Evolutionary conservation across 257 asterid genomes (phyloP), one percentile per base, ranked within the genome.

Genomic region (Rehmannia glutinosa): DNA sequence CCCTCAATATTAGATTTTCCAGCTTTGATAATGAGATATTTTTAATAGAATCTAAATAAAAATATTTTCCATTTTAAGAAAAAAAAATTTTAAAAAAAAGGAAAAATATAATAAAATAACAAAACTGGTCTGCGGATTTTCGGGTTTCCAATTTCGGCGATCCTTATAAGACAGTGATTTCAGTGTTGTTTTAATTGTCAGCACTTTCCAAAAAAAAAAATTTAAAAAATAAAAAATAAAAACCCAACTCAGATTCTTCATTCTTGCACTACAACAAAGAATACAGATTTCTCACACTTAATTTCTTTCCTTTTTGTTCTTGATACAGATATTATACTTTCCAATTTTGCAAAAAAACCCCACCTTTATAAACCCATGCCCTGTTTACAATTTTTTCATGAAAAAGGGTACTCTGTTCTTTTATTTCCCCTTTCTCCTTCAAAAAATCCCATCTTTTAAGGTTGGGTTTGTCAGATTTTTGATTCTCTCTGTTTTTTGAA

Each of bases 91-190:
- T 0, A 1, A 8, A 0, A 16, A 46, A 60, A 10, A 10, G 56
- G 27, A 32, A 50, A 17, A 13, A 19, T 28, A 13, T 28, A 59
- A 5, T 5, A 53, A 9, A 30, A 33, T 11, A 49, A 55, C 30
- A 68, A 51, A 62, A 46, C 0, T 6, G 10, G 30, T 38, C 15
- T 20, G 17, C 41, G 53, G 27, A 55, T 21, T 16, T 68, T 53
- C 63, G 64, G 54, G 19, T 33, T 81, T 24, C 83, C 74, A 68
- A 77, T 65, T 78, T 75, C 51, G 64, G 78, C 68, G 82, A 80
- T 84, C 84, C 95, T n/a, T 86, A 91, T 88, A 83, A 82, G 80
- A 86, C 58, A 73, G 81, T 72, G 68, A 76, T 58, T 62, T 71
- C 74, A 73, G 70, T 68, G 83, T 73, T 61, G 67, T 39, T 10